These are phyloP conservation scores for Bruguiera sexangula DNA, from an alignment of 345 rosid species.

Conservation along the genomic window DNA sequence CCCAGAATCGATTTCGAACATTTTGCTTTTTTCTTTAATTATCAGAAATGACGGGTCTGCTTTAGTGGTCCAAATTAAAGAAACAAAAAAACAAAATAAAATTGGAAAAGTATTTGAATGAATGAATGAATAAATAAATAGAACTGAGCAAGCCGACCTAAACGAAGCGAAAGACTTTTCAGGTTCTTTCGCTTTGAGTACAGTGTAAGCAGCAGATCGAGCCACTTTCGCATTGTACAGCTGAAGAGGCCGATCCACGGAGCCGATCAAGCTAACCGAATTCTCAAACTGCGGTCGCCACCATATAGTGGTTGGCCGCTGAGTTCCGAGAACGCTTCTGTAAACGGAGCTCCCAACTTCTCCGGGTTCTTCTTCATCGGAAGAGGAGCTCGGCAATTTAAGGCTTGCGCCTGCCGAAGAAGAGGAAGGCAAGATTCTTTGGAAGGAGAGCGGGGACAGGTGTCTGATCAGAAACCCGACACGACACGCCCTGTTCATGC, in stretches of 20 bases:
- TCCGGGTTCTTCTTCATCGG: constrained; percentile 29
- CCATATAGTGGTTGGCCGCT: constrained; percentile 48
- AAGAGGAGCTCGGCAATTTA: constrained; percentile 25
- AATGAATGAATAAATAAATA: neutral
- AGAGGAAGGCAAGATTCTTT: constrained; percentile 15
- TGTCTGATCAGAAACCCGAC: constrained; percentile 26
- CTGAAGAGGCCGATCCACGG: constrained; percentile 36
- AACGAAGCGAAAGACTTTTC: constrained; percentile 30
- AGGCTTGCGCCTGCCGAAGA: constrained; percentile 19
- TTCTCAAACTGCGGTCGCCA: constrained; percentile 35
- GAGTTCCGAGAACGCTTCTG: constrained; percentile 44
- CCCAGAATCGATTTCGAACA: neutral
- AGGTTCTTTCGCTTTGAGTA: constrained; percentile 38
- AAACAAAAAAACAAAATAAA: no score
- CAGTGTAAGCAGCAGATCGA: constrained; percentile 39
- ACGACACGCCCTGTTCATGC: constrained; percentile 39
- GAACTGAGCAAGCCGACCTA: constrained; percentile 38
- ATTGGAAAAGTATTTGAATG: no score
- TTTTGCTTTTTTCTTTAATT: no score
- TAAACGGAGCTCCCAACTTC: constrained; percentile 39
- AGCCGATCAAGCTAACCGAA: constrained; percentile 55
- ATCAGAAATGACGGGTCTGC: no score
- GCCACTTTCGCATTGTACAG: constrained; percentile 10
- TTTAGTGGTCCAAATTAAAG: no score
- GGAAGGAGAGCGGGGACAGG: constrained; percentile 25